These are phyloP conservation scores for Sporothrix phasma DNA, from an alignment of 2,329 filamentous ascomycete genomes.

Conservation along the genomic window DNA sequence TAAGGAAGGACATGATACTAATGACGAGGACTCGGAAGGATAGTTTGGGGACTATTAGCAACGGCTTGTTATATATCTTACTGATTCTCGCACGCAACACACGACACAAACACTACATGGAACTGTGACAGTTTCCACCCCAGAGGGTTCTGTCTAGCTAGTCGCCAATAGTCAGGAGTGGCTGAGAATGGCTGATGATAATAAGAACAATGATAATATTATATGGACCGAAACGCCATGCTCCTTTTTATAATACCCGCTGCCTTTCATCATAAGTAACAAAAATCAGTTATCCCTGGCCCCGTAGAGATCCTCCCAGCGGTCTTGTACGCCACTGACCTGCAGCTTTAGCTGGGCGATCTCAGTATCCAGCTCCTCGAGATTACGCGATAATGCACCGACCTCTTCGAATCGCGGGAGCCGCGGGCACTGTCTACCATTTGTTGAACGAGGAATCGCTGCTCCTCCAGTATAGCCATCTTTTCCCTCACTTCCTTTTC, in stretches of 20 bases:
- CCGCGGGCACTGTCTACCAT: constrained; percentile 74
- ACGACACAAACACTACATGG: too few relatives aligned
- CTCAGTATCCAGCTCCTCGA: constrained; percentile 72
- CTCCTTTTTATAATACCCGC: not conserved
- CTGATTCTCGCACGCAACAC: too few relatives aligned
- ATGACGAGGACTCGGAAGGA: too few relatives aligned
- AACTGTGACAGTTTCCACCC: too few relatives aligned
- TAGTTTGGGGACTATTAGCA: too few relatives aligned
- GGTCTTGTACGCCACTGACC: constrained; percentile 54
- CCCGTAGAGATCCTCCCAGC: constrained; percentile 44
- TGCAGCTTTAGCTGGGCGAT: constrained; percentile 58
- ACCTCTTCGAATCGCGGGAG: constrained; percentile 80
- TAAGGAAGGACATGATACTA: too few relatives aligned
- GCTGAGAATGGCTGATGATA: not conserved
- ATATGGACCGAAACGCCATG: not conserved
- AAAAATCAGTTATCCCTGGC: constrained; percentile 12
- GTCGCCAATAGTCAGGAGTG: too few relatives aligned
- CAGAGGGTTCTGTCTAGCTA: too few relatives aligned
- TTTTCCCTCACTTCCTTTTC: constrained; percentile 73
- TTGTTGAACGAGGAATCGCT: constrained; percentile 76
- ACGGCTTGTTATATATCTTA: too few relatives aligned
- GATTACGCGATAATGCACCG: constrained; percentile 63
- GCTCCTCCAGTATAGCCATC: constrained; percentile 79
- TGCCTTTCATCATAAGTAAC: not conserved
- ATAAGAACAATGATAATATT: not conserved